phyloP scores from a whole-genome alignment of 1,139 yeast species.

The Geotrichum macrosporum region DNA sequence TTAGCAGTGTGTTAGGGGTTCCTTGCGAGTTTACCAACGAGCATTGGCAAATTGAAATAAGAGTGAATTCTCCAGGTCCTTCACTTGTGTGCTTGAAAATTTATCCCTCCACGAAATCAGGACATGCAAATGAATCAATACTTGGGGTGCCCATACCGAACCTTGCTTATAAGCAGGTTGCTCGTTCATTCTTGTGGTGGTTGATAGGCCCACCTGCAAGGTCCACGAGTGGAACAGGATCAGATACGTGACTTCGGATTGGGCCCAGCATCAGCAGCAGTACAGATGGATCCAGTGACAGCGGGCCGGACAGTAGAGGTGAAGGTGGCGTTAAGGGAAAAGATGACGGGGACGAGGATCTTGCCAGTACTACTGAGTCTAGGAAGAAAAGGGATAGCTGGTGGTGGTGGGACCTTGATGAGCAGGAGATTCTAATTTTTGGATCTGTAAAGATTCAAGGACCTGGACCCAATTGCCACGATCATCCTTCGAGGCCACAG shows the following conservation, averaged over 20 bases:
- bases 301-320: too few species aligned
- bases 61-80: constrained; percentile 10
- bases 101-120: background rate
- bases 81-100: constrained; percentile 6
- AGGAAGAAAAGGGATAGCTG: background rate
- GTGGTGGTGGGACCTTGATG: constrained; percentile 14
- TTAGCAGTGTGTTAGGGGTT: constrained; percentile 12
- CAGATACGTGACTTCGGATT: constrained; percentile 1
- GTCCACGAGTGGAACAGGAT: background rate
- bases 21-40: constrained; percentile 7
- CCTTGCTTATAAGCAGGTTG: background rate
- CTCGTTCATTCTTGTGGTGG: constrained; percentile 9
- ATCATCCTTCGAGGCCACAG: background rate
- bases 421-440: constrained; percentile 5
- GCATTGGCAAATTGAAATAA: constrained; percentile 1
- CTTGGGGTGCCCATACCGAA: background rate
- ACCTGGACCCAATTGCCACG: constrained; percentile 10
- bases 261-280: background rate
- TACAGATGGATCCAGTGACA: background rate
- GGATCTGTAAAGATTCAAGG: constrained; percentile 6
- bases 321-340: too few species aligned
- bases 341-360: too few species aligned
- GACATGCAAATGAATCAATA: background rate
- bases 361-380: background rate
- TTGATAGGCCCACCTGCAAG: background rate